Percentiles rank a stretch among this genome's conserved stretches.
Conservation (phyloP, 768 basidiomycete species). For the Strobilomyces confusus region DNA sequence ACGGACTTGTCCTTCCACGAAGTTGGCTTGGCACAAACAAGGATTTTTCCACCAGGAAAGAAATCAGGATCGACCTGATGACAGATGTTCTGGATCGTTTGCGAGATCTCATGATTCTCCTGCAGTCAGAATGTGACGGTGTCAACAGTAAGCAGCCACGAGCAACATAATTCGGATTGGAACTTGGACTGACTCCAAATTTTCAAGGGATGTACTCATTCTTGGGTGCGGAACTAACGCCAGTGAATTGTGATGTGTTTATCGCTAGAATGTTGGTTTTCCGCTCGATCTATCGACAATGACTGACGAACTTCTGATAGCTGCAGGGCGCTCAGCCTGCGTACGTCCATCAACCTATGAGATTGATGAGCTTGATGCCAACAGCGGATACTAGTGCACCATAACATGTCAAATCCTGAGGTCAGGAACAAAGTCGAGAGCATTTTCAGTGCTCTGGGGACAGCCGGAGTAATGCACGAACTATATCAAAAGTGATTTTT, state of each 20-base stretch:
- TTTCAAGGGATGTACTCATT: conserved; percentile 3
- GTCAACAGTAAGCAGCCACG: conserved; percentile 22
- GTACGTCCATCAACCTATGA: conserved; percentile 32
- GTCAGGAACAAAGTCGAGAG: not conserved
- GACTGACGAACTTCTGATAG: conserved; percentile 25
- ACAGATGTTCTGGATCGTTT: conserved; percentile 24
- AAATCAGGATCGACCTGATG: conserved; percentile 37
- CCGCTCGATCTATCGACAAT: not conserved
- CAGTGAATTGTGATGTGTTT: conserved; percentile 34
- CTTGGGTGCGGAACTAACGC: conserved; percentile 10
- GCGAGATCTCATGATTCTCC: conserved; percentile 21
- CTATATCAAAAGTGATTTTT: conserved; percentile 8
- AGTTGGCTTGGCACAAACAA: conserved; percentile 41
- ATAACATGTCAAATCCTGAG: conserved; percentile 20
- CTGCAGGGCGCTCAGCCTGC: conserved; percentile 43
- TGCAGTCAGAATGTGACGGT: conserved; percentile 22
- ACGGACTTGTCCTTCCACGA: conserved; percentile 50
- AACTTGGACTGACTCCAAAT: not conserved
- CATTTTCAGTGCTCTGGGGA: conserved; percentile 10
- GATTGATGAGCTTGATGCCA: not conserved
- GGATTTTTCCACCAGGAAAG: conserved; percentile 13
- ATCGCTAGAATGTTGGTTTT: conserved; percentile 45
- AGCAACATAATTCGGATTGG: too few relatives aligned
- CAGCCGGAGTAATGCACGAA: not conserved
- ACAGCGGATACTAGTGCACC: conserved; percentile 13